Conservation (phyloP, 345 rosid genomes). For the Kandelia obovata region DNA sequence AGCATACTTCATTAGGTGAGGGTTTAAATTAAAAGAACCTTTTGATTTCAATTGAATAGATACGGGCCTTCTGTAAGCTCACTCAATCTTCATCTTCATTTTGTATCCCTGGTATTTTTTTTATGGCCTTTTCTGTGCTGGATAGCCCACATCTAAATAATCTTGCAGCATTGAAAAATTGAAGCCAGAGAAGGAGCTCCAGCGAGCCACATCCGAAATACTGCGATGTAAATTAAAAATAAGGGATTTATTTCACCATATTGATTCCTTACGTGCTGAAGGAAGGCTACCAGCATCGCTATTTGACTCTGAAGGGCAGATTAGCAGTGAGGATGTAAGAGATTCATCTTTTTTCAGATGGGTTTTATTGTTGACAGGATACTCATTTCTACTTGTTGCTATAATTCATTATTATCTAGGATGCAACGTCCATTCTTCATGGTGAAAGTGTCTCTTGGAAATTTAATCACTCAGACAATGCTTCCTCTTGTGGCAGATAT, state of each 20-base stretch:
- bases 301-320: slow-evolving; percentile 90
- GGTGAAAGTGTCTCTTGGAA: not conserved
- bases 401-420: not conserved
- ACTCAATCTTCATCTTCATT: not conserved
- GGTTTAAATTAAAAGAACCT: too few species aligned
- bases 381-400: not conserved
- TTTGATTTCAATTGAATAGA: too few species aligned
- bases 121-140: slow-evolving; percentile 5
- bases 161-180: slow-evolving; percentile 78
- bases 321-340: slow-evolving; percentile 95
- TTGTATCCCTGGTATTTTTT: not conserved
- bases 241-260: slow-evolving; percentile 75
- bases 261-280: slow-evolving; percentile 72
- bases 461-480: slow-evolving; percentile 21
- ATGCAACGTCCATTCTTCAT: not conserved
- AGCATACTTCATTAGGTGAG: too few species aligned
- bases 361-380: not conserved
- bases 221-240: slow-evolving; percentile 65
- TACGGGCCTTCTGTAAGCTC: too few species aligned
- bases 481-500: slow-evolving; percentile 57
- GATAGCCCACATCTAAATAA: slow-evolving; percentile 3
- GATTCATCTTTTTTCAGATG: not conserved
- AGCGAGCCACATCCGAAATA: slow-evolving; percentile 84
- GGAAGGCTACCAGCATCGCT: slow-evolving; percentile 76
- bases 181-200: slow-evolving; percentile 95